Conservation (phyloP, 169 alveolate species). For the Perkinsus chesapeaki region DNA sequence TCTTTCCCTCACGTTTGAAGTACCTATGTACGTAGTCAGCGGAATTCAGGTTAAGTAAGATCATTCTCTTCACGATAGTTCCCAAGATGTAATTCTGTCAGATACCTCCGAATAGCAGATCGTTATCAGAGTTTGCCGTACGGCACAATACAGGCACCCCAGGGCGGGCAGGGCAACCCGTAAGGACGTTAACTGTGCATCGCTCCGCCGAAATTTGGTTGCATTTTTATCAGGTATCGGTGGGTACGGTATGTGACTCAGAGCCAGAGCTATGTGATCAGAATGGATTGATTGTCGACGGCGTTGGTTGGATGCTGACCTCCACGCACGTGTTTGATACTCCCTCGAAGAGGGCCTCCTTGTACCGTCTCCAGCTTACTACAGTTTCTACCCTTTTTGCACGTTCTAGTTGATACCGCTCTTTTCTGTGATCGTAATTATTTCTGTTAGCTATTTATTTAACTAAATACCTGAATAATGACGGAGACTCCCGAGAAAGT, state of each 20-base stretch:
- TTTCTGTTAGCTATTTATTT: background rate
- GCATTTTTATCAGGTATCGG: slow-evolving; percentile 67
- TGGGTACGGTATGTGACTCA: slow-evolving; percentile 93
- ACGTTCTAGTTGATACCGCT: background rate
- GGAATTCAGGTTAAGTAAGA: slow-evolving; percentile 65
- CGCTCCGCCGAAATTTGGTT: slow-evolving; percentile 6
- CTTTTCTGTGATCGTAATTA: background rate
- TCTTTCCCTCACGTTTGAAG: slow-evolving; percentile 78
- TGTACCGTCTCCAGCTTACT: background rate
- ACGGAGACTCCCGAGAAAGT: background rate
- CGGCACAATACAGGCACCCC: background rate
- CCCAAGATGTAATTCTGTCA: background rate
- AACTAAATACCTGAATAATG: background rate
- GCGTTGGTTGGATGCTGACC: background rate
- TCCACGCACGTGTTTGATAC: background rate
- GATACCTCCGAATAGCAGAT: slow-evolving; percentile 78
- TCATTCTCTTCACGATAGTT: background rate
- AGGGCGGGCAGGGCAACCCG: background rate
- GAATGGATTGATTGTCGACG: slow-evolving; percentile 35
- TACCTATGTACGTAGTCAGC: slow-evolving; percentile 89
- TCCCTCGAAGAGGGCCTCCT: background rate
- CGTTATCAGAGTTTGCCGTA: slow-evolving; percentile 37
- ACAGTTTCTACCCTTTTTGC: background rate
- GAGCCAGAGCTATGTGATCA: slow-evolving; percentile 79
- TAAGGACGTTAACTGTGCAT: background rate